phyloP scores from a whole-genome alignment of 2,329 filamentous ascomycete genomes.

The Lasiodiplodia theobromae region DNA sequence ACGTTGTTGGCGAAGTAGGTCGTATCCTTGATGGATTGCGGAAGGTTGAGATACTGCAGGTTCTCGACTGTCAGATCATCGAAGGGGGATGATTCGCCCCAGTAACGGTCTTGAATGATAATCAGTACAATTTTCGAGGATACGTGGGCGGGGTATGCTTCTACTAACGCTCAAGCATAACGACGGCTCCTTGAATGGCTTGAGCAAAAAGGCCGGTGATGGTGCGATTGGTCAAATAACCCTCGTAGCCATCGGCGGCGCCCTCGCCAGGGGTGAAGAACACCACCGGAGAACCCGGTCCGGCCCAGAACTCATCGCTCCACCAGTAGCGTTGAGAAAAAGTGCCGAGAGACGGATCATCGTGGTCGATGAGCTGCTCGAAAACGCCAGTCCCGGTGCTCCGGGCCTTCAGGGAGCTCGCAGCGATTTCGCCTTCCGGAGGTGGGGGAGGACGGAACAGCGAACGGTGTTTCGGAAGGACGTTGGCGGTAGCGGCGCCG shows the following conservation, averaged over 20 bases:
- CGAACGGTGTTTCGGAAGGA: constrained; percentile 16
- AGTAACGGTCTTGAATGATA: constrained; percentile 57
- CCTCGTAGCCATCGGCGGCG: constrained; percentile 55
- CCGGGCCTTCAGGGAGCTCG: background rate
- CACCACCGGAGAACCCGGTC: constrained; percentile 61
- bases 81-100: constrained; percentile 64
- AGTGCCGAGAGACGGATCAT: constrained; percentile 61
- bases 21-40: constrained; percentile 62
- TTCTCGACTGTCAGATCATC: constrained; percentile 59
- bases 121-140: background rate
- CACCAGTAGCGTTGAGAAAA: constrained; percentile 64
- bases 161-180: constrained; percentile 58
- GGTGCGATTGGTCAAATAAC: constrained; percentile 59
- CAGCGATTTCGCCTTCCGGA: background rate
- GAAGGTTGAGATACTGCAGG: constrained; percentile 61
- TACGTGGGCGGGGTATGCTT: no score
- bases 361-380: constrained; percentile 66
- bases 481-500: constrained; percentile 11
- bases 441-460: constrained; percentile 15
- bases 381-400: constrained; percentile 43
- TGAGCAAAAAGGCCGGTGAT: constrained; percentile 61
- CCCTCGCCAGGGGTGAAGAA: constrained; percentile 63
- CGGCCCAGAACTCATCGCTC: constrained; percentile 59
- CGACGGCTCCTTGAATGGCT: constrained; percentile 60
- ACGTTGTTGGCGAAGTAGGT: constrained; percentile 62